Base-by-base conservation (phyloP, 2,329 filamentous ascomycete species). In the Byssoonygena ceratinophila region DNA sequence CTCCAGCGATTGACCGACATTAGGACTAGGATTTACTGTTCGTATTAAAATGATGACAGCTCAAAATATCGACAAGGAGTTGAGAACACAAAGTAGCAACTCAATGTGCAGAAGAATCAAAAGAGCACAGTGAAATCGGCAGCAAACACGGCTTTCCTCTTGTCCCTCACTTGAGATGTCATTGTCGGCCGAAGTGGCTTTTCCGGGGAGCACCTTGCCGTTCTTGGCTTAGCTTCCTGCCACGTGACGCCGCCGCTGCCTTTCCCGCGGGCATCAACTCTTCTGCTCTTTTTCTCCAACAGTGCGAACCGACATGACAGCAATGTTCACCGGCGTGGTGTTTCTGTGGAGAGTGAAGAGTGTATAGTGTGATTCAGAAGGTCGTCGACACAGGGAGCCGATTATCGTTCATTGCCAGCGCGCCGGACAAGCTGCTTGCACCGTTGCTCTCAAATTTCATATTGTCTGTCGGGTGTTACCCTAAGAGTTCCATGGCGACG, bases 1-100 rank as follows among this genome's bases (percentile, higher is more conserved):
- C 64, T 60, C 61, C 66, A 69, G 53, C 66, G 68, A 60, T 64
- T 62, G 58, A 70, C 57, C 58, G 63, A 64, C 63, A 68, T 67
- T 60, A 22, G 40, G n/a, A 39, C 46, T 11, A 37, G 22, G 2
- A 23, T 40, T 20, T 29, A 2, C 22, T n/a, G n/a, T 18, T 27
- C 31, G 3, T 20, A 20, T 49, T 20, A 36, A 25, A 22, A 14
- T 11, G 8, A 18, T 11, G 3, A 16, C 18, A n/a, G 7, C 11
- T 8, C 7, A 5, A 16, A 5, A 29, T 16, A 14, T 25, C 14
- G n/a, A 12, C 25, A 31, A 31, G 4, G 25, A 44, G 14, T 4
- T n/a, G n/a, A 31, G n/a, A 45, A 39, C 4, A 4, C 37, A 37
- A 36, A 48, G 9, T n/a, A 14, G 16, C 20, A 39, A 5, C 20